phyloP scores from a whole-genome alignment of 352 stramenopile genomes.

The Pilasporangium apinafurcum region DNA sequence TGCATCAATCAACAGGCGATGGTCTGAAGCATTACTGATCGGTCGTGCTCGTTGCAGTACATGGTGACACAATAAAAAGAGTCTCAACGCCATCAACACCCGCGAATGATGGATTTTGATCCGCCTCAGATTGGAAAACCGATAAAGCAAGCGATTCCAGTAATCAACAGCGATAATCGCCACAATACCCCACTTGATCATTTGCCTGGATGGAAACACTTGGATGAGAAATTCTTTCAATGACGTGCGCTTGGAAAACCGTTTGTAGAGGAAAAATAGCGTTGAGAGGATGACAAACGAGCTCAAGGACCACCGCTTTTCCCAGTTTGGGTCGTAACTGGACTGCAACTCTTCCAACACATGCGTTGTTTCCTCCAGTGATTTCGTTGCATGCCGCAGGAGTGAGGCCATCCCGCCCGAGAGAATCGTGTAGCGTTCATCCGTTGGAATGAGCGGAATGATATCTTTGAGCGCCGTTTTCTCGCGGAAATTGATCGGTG shows the following conservation, averaged over 20 bases:
- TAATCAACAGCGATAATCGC: conserved; percentile 55
- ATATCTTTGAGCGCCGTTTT: conserved; percentile 87
- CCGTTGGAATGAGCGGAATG: conserved; percentile 78
- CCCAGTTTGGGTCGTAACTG: conserved; percentile 77
- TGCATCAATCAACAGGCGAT: conserved; percentile 75
- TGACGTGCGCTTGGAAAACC: conserved; percentile 65
- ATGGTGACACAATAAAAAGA: conserved; percentile 81
- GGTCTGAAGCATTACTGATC: conserved; percentile 63
- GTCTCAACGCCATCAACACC: conserved; percentile 75
- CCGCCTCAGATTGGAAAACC: conserved; percentile 75
- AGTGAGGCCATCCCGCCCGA: conserved; percentile 72
- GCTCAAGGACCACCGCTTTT: conserved; percentile 80
- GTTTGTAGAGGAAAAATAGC: conserved; percentile 61
- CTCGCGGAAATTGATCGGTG: conserved; percentile 62
- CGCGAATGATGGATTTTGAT: conserved; percentile 84
- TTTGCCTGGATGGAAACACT: conserved; percentile 53
- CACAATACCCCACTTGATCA: conserved; percentile 55
- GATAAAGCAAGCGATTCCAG: conserved; percentile 73
- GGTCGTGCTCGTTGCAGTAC: conserved; percentile 73
- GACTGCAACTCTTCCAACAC: conserved; percentile 78
- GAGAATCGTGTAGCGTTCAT: conserved; percentile 78
- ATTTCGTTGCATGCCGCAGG: conserved; percentile 78
- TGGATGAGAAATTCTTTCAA: conserved; percentile 60
- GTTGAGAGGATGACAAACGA: conserved; percentile 46
- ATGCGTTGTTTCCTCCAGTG: conserved; percentile 68